Evolutionary conservation across 192 early-diverging fungal genomes (phyloP).

Genomic region (Geranomyces variabilis): DNA sequence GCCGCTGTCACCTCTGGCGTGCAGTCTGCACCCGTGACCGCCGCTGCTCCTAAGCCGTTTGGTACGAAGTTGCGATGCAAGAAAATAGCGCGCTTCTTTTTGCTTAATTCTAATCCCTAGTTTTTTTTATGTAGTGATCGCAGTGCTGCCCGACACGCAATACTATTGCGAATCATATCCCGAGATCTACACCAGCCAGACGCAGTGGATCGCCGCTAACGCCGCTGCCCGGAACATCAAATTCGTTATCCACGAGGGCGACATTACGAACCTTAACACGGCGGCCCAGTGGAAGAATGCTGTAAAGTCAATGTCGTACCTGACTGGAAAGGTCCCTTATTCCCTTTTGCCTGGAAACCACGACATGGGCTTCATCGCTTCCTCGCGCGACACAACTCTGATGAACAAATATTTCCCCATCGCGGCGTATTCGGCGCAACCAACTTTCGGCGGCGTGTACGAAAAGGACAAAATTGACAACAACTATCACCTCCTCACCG

Average conservation of each 20-base stretch:
- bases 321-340: not conserved
- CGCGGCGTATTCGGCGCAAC: not conserved
- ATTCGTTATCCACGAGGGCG: conserved; percentile 5
- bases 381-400: not conserved
- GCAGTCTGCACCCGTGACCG: not conserved
- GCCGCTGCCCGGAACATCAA: not conserved
- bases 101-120: not conserved
- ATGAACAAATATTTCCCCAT: conserved; percentile 1
- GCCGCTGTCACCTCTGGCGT: not conserved
- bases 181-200: conserved; percentile 7
- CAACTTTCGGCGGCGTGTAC: not conserved
- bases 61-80: not conserved
- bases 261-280: not conserved
- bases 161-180: not conserved
- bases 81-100: not conserved
- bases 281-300: not conserved
- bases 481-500: not conserved
- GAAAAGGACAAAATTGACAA: conserved; percentile 1
- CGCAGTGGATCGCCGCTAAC: not conserved
- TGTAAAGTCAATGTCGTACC: not conserved
- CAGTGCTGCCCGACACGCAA: not conserved
- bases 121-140: not conserved
- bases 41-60: not conserved
- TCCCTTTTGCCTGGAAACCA: not conserved
- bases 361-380: conserved; percentile 2